A percentile compares a stretch with the other conserved stretches of the same genome.
Conservation (phyloP, 495 filamentous ascomycete species). For the Penicillium steckii region DNA sequence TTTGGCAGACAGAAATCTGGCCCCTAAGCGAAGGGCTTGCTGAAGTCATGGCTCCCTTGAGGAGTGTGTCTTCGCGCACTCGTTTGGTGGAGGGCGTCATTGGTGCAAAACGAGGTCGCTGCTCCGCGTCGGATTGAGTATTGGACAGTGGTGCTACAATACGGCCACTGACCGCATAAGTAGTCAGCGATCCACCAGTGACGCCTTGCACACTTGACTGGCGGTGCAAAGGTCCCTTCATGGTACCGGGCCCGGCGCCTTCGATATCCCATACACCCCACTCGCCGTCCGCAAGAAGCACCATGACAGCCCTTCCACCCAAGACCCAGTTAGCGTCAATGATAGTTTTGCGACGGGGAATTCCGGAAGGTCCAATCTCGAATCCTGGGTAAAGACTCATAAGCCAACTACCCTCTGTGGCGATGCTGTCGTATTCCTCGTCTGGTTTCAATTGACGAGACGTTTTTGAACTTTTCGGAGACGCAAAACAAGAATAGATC, state of each 20-base stretch:
- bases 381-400: constrained; percentile 71
- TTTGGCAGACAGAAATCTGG: constrained; percentile 60
- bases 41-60: constrained; percentile 40
- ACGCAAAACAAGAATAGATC: constrained; percentile 54
- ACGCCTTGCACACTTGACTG: constrained; percentile 56
- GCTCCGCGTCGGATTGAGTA: constrained; percentile 34
- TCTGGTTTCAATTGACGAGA: constrained; percentile 27
- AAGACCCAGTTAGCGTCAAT: constrained; percentile 82
- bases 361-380: constrained; percentile 37
- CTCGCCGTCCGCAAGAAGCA: constrained; percentile 78
- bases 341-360: constrained; percentile 65
- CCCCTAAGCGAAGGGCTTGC: constrained; percentile 49
- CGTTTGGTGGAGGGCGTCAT: constrained; percentile 83
- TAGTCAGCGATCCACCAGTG: constrained; percentile 60
- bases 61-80: constrained; percentile 52
- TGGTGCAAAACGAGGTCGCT: constrained; percentile 64
- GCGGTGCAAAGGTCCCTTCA: constrained; percentile 54
- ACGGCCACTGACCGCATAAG: constrained; percentile 69
- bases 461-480: constrained; percentile 24
- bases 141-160: constrained; percentile 45
- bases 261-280: constrained; percentile 95
- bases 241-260: constrained; percentile 56
- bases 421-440: constrained; percentile 31
- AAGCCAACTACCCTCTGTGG: constrained; percentile 56
- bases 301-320: constrained; percentile 73